Percentiles rank a stretch among this genome's conserved stretches.
phyloP scores from a whole-genome alignment of 2,329 filamentous ascomycete species.

The Beauveria asiatica region DNA sequence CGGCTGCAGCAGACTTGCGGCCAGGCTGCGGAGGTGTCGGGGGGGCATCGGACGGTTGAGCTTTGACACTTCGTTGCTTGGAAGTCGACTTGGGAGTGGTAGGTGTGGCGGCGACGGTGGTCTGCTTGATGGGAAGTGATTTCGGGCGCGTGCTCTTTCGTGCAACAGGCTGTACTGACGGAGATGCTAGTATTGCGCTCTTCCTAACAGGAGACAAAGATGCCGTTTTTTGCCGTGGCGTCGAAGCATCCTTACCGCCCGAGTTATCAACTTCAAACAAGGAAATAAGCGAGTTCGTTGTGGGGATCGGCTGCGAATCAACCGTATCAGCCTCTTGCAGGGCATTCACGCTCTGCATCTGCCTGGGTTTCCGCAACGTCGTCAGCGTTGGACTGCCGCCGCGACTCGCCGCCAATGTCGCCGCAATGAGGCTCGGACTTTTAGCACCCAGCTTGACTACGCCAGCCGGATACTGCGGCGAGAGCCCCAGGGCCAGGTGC shows the following conservation, averaged over 20 bases:
- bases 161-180: not conserved
- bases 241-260: conserved; percentile 22
- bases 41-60: not conserved
- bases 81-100: not conserved
- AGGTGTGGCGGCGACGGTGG: not conserved
- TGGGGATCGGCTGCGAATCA: conserved; percentile 49
- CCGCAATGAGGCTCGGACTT: conserved; percentile 47
- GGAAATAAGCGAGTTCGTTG: conserved; percentile 56
- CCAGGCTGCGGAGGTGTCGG: not conserved
- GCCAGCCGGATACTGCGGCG: conserved; percentile 1
- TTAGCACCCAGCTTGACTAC: conserved; percentile 28
- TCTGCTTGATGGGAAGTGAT: not conserved
- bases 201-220: not conserved
- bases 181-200: conserved; percentile 16
- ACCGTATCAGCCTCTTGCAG: conserved; percentile 20
- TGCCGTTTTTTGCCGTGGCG: conserved; percentile 25
- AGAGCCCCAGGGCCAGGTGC: not conserved
- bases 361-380: conserved; percentile 18
- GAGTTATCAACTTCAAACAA: conserved; percentile 48
- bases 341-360: conserved; percentile 23
- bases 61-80: not conserved
- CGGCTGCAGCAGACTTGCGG: not conserved
- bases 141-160: not conserved
- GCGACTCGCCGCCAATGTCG: conserved; percentile 50
- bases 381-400: conserved; percentile 33